phyloP scores from a whole-genome alignment of 768 basidiomycete genomes.

The Tricholoma sp. region DNA sequence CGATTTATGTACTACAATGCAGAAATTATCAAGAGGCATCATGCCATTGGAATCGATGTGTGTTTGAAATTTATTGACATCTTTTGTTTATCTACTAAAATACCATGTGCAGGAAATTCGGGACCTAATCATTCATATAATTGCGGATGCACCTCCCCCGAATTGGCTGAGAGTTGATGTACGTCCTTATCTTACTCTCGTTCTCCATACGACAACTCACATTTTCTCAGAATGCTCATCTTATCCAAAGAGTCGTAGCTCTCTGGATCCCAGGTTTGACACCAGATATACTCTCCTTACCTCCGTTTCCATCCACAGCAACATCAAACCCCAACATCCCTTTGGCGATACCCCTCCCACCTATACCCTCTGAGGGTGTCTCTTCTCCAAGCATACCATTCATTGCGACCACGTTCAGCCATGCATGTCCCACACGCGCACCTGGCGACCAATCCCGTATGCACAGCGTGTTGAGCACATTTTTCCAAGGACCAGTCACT shows the following conservation, averaged over 20 bases:
- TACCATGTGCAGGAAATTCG: conserved; percentile 64
- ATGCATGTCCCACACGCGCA: conserved; percentile 89
- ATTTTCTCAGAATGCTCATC: conserved; percentile 54
- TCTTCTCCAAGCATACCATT: conserved; percentile 48
- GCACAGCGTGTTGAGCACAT: conserved; percentile 78
- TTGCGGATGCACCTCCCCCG: conserved; percentile 78
- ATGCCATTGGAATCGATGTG: conserved; percentile 80
- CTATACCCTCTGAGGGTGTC: conserved; percentile 18
- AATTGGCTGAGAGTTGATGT: conserved; percentile 88
- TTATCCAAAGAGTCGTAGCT: conserved; percentile 73
- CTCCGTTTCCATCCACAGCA: conserved; percentile 65
- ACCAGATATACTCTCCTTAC: conserved; percentile 64
- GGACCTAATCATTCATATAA: conserved; percentile 77
- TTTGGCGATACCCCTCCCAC: conserved; percentile 33
- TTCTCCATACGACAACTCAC: conserved; percentile 2
- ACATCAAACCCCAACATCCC: conserved; percentile 47
- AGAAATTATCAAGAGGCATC: conserved; percentile 68
- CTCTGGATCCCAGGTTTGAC: conserved; percentile 87
- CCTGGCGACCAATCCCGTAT: conserved; percentile 84
- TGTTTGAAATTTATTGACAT: conserved; percentile 20
- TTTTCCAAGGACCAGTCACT: conserved; percentile 79
- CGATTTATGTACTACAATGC: conserved; percentile 77
- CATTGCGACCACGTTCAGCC: conserved; percentile 77
- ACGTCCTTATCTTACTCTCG: conserved; percentile 16
- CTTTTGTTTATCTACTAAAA: neutral